phyloP scores from a whole-genome alignment of 1,284 basidiomycete genomes.

The Wallemia ichthyophaga region DNA sequence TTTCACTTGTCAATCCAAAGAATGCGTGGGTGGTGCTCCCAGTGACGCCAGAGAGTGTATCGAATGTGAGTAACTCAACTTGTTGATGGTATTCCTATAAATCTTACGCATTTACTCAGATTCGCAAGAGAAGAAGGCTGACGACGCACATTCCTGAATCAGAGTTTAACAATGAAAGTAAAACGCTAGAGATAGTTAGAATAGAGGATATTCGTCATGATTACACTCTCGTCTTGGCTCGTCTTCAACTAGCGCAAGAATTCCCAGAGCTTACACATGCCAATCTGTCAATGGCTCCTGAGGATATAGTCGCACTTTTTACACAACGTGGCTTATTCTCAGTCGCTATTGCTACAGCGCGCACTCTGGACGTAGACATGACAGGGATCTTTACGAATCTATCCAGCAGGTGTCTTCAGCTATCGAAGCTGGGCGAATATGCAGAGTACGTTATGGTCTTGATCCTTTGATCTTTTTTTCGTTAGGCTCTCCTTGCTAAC shows the following conservation, averaged over 20 bases:
- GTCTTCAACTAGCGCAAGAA: slow-evolving; percentile 37
- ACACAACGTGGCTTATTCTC: slow-evolving; percentile 52
- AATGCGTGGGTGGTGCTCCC: slow-evolving; percentile 57
- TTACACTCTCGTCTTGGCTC: slow-evolving; percentile 45
- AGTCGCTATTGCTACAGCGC: slow-evolving; percentile 44
- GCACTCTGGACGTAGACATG: slow-evolving; percentile 53
- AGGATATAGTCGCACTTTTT: slow-evolving; percentile 46
- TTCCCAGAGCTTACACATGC: slow-evolving; percentile 25
- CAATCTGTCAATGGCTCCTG: slow-evolving; percentile 29
- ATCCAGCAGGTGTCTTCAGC: slow-evolving; percentile 43
- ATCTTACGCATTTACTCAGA: not conserved
- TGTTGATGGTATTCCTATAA: no score
- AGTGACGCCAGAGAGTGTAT: slow-evolving; percentile 3
- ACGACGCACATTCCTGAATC: slow-evolving; percentile 47
- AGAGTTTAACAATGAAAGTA: slow-evolving; percentile 27
- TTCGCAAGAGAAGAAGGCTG: slow-evolving; percentile 35
- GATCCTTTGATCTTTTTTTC: no score
- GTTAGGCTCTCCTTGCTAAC: not conserved
- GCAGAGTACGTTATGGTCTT: slow-evolving; percentile 5
- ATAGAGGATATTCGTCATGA: slow-evolving; percentile 58
- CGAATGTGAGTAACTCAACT: not conserved
- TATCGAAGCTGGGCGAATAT: slow-evolving; percentile 23
- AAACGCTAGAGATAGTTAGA: slow-evolving; percentile 43
- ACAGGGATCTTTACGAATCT: slow-evolving; percentile 50
- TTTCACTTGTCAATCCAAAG: slow-evolving; percentile 48